Conservation (phyloP, 2,329 filamentous ascomycete genomes). For the Lachnellula arida region DNA sequence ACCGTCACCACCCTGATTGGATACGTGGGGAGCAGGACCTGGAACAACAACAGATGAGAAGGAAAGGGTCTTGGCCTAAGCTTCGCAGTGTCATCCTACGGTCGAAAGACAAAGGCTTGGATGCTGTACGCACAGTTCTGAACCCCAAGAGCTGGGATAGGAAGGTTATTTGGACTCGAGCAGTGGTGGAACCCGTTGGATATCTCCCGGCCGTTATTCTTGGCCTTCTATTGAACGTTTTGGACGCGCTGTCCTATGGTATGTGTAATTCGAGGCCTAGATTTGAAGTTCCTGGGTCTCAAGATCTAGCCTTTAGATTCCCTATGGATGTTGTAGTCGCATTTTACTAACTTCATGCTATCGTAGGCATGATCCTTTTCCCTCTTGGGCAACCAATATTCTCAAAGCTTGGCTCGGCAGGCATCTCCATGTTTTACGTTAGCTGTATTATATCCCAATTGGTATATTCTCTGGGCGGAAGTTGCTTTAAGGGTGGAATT, state of each 20-base stretch:
- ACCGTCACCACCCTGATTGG: slow-evolving; percentile 26
- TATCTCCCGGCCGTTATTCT: slow-evolving; percentile 83
- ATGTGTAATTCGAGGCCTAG: slow-evolving; percentile 12
- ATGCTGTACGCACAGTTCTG: slow-evolving; percentile 32
- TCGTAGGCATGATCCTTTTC: slow-evolving; percentile 81
- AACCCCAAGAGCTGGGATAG: slow-evolving; percentile 71
- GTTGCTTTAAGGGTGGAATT: slow-evolving; percentile 83
- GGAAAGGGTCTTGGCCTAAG: slow-evolving; percentile 25
- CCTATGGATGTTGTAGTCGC: background rate
- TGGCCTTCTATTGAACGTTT: slow-evolving; percentile 82
- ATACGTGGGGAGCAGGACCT: slow-evolving; percentile 30
- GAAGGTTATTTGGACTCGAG: slow-evolving; percentile 57
- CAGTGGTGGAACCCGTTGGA: slow-evolving; percentile 61
- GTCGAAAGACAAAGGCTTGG: slow-evolving; percentile 19
- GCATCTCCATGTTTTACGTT: slow-evolving; percentile 98
- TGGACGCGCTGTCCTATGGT: slow-evolving; percentile 94
- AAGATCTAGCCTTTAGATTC: no score
- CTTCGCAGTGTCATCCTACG: slow-evolving; percentile 22
- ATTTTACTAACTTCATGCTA: background rate
- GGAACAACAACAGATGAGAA: slow-evolving; percentile 23
- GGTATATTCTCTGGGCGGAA: slow-evolving; percentile 78
- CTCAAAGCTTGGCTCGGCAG: slow-evolving; percentile 78
- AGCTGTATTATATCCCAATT: slow-evolving; percentile 94
- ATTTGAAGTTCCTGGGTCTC: background rate
- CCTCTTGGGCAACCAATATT: slow-evolving; percentile 86